A percentile compares a stretch with the other conserved stretches of the same genome.
Evolutionary conservation across 345 rosid genomes (phyloP).

Genomic region (Salix brachista): DNA sequence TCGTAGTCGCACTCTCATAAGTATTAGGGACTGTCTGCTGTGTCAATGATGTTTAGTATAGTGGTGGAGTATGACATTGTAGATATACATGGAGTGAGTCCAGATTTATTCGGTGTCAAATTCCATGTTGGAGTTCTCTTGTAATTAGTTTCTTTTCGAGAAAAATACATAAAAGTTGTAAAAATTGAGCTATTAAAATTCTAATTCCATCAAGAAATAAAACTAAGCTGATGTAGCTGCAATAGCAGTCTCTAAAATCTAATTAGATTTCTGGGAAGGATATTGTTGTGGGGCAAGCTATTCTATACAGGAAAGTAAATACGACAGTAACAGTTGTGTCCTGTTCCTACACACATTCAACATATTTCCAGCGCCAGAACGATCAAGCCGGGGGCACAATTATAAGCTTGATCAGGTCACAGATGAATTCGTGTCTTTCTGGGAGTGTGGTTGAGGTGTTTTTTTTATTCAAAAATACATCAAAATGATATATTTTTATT

Average conservation of each 20-base stretch:
- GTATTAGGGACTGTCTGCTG: background rate
- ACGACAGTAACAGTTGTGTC: background rate
- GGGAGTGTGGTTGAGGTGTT: no score
- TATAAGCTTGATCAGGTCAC: background rate
- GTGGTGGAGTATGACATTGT: background rate
- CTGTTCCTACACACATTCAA: background rate
- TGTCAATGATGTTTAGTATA: background rate
- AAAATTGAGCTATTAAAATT: no score
- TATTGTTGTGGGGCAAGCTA: no score
- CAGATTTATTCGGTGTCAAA: background rate
- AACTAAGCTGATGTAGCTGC: no score
- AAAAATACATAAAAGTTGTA: no score
- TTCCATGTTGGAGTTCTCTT: no score
- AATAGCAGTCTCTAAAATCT: no score
- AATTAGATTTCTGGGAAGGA: background rate
- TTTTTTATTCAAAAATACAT: no score
- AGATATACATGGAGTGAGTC: background rate
- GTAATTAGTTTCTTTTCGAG: no score
- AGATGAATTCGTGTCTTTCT: background rate
- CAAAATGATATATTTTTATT: no score
- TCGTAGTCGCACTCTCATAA: background rate
- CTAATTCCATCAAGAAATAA: no score
- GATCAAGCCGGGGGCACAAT: background rate
- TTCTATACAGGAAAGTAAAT: background rate
- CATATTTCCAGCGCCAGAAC: background rate